phyloP scores from a whole-genome alignment of 2,329 filamentous ascomycete species.

The Fusarium illudens region DNA sequence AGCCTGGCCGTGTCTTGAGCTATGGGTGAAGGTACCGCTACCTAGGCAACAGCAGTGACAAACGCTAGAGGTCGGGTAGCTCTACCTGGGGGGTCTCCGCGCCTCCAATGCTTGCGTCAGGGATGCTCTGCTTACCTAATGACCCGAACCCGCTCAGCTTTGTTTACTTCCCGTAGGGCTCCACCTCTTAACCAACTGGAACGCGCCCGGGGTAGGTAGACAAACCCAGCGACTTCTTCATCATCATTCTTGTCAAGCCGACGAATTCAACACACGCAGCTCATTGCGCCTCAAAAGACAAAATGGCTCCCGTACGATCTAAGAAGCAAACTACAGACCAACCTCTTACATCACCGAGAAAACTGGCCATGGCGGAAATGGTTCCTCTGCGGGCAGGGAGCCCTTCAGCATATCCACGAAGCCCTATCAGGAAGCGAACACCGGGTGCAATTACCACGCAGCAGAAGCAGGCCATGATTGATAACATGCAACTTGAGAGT shows the following conservation, averaged over 20 bases:
- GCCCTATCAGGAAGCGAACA: constrained; percentile 69
- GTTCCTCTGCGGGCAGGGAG: constrained; percentile 38
- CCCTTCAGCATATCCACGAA: constrained; percentile 56
- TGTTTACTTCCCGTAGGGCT: constrained; percentile 42
- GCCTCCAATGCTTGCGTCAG: constrained; percentile 33
- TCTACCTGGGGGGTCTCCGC: constrained; percentile 16
- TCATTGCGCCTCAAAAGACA: constrained; percentile 36
- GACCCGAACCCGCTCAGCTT: constrained; percentile 26
- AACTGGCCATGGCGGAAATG: constrained; percentile 35
- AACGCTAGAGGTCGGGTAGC: constrained; percentile 8
- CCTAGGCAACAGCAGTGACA: neutral
- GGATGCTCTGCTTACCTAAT: constrained; percentile 42
- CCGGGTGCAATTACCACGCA: constrained; percentile 66
- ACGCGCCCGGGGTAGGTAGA: constrained; percentile 38
- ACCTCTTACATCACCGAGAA: constrained; percentile 24
- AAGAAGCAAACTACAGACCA: constrained; percentile 46
- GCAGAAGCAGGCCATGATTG: constrained; percentile 87
- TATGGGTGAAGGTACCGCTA: constrained; percentile 37
- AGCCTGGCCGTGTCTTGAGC: constrained; percentile 50
- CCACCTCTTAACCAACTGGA: constrained; percentile 29
- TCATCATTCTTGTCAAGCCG: constrained; percentile 12
- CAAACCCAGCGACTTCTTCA: constrained; percentile 25
- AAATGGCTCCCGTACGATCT: constrained; percentile 58
- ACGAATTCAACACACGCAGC: constrained; percentile 7
- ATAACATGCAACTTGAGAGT: constrained; percentile 92